Evolutionary conservation across 1,284 basidiomycete species (phyloP), one percentile per base, ranked within the genome.

Genomic region (Schizophyllum commune): DNA sequence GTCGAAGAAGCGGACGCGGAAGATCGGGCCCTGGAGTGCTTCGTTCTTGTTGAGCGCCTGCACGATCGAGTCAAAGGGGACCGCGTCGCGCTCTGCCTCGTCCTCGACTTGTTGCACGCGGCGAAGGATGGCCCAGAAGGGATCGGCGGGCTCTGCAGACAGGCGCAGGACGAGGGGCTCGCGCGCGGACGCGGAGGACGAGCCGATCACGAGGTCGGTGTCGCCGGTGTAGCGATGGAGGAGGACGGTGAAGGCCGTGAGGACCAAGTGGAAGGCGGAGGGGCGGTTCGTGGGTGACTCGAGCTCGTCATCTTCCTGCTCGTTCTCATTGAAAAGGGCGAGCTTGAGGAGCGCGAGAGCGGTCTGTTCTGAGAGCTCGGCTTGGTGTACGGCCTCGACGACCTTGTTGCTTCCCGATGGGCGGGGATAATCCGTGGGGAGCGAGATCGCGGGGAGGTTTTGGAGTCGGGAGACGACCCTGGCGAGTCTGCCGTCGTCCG

Each of bases 151-250:
- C 64, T 96, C 92, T 54, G 98, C 80, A 32, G 89, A 84, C 61
- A 98, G 77, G 52, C 95, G 86, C 59, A 99, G 83, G 39, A 98
- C 83, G 52, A 98, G 79, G 6, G 96, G 94, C 63, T 91, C 85
- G 47, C 84, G 83, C 1, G 84, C 85, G n/a, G 84, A 79, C 1
- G 89, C 85, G 19, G 91, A 91, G 17, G 94, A 96, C 0, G 94
- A 95, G 58, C 92, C 96, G 67, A 99, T 90, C 64, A 98, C 83
- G 65, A 99, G 81, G 68, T 98, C 95, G 13, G 89, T 96, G 74
- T 99, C 97, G 58, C 92, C 95, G 0, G 97, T 98, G 77, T 96
- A 98, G 53, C 97, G 83, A 78, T 98, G 94, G 13, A 99, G 79
- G 39, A 99, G 80, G 47, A 97, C 90, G 21, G 87, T 83, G 74